Evolutionary conservation across 225 moss, liverwort and hornwort genomes (phyloP).

Genomic region (Asterella californica): DNA sequence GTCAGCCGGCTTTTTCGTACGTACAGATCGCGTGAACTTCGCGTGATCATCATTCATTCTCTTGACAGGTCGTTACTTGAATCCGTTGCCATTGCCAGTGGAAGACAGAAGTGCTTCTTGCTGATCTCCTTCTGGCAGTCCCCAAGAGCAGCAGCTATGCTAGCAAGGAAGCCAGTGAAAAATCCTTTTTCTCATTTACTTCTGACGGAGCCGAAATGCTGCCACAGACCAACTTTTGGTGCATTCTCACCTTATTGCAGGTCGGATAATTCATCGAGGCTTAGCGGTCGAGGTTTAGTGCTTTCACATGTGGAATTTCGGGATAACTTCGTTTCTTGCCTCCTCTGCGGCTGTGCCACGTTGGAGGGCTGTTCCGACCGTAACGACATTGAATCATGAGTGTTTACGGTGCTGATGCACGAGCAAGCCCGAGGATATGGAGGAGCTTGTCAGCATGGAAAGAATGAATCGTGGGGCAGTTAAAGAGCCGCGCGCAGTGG

Average conservation of each 20-base stretch:
- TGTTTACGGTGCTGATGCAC: slow-evolving; percentile 21
- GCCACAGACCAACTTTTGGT: background rate
- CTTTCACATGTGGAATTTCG: background rate
- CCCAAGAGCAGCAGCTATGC: background rate
- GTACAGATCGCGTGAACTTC: slow-evolving; percentile 6
- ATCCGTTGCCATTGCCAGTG: slow-evolving; percentile 7
- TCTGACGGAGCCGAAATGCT: background rate
- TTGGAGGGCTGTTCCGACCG: background rate
- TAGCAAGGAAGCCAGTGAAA: background rate
- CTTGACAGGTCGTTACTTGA: slow-evolving; percentile 7
- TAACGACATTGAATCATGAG: slow-evolving; percentile 21
- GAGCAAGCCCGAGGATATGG: slow-evolving; percentile 18
- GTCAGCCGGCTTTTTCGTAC: slow-evolving; percentile 10
- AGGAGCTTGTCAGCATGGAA: slow-evolving; percentile 10
- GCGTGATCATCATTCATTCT: background rate
- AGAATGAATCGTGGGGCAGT: slow-evolving; percentile 20
- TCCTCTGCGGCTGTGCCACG: background rate
- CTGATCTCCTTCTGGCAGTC: background rate
- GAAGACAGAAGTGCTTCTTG: background rate
- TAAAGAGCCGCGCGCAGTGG: slow-evolving; percentile 20
- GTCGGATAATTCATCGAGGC: background rate
- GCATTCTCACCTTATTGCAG: background rate
- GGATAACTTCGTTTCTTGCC: background rate
- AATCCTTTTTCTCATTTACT: background rate
- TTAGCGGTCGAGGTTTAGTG: background rate